A percentile compares a stretch with the other conserved stretches of the same genome.
phyloP scores from a whole-genome alignment of 352 stramenopile species.

The Globisporangium sylvaticum region DNA sequence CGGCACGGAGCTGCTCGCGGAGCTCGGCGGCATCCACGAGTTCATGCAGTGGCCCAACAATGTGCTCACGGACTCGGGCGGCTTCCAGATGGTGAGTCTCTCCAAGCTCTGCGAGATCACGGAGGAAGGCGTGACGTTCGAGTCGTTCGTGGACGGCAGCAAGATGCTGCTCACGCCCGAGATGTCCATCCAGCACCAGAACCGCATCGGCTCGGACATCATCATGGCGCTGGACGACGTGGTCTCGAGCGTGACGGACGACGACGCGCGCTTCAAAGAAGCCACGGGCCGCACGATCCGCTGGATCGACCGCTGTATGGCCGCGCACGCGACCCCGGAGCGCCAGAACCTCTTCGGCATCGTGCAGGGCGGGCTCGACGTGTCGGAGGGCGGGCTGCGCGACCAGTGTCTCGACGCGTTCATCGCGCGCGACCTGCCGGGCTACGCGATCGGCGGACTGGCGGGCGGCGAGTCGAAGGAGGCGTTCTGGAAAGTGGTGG shows the following conservation, averaged over 20 bases:
- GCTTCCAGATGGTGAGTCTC: constrained; percentile 98
- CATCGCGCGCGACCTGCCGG: constrained; percentile 75
- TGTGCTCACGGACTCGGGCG: constrained; percentile 96
- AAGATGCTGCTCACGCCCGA: constrained; percentile 94
- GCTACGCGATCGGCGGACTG: constrained; percentile 96
- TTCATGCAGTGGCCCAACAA: constrained; percentile 95
- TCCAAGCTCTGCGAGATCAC: constrained; percentile 94
- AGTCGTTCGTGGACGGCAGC: constrained; percentile 87
- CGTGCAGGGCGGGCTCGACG: constrained; percentile 94
- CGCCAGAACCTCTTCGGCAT: constrained; percentile 97
- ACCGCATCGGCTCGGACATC: constrained; percentile 96
- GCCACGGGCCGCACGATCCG: constrained; percentile 91
- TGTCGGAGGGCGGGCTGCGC: constrained; percentile 85
- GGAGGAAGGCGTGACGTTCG: constrained; percentile 63
- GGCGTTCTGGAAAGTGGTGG: constrained; percentile 95
- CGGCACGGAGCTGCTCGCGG: constrained; percentile 77
- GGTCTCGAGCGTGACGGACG: constrained; percentile 85
- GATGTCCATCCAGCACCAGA: constrained; percentile 90
- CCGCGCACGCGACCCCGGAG: constrained; percentile 79
- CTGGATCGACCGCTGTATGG: constrained; percentile 95
- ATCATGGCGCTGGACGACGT: constrained; percentile 99
- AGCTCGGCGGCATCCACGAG: constrained; percentile 92
- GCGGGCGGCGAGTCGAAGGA: constrained; percentile 92
- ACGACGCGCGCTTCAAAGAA: constrained; percentile 89
- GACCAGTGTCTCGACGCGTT: constrained; percentile 92